A percentile compares a stretch with the other conserved stretches of the same genome.
Evolutionary conservation across 108 stramenopile species (phyloP).

Genomic region (Fragilaria crotonensis): DNA sequence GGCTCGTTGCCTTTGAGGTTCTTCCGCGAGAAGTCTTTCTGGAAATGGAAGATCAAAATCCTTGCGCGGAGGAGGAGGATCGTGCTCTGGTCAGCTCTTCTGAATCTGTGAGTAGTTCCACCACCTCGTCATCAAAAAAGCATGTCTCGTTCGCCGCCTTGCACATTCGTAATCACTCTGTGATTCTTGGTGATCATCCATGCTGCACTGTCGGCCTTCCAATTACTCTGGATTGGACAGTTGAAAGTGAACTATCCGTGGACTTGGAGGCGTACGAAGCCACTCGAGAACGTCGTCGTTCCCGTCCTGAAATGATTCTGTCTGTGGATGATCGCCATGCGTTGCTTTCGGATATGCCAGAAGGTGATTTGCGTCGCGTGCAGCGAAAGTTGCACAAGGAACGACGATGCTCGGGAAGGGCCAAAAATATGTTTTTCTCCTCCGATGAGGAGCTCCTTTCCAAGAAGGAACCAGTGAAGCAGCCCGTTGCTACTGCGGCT

Average conservation of each 20-base stretch:
- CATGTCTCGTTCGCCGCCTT: conserved; percentile 12
- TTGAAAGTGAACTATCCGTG: neutral
- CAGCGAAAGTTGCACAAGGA: neutral
- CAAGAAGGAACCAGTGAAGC: too few species aligned
- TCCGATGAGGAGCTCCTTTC: too few species aligned
- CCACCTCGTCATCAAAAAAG: neutral
- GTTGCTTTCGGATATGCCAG: neutral
- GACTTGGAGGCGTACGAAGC: conserved; percentile 13
- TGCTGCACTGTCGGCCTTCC: conserved; percentile 6
- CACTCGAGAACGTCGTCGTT: neutral
- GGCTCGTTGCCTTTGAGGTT: too few species aligned
- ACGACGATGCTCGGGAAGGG: neutral
- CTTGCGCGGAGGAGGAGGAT: neutral
- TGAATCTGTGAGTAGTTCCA: neutral
- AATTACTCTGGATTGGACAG: conserved; percentile 15
- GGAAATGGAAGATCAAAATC: too few species aligned
- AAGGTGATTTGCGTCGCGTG: neutral
- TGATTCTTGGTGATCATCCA: conserved; percentile 17
- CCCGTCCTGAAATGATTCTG: neutral
- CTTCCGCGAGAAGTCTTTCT: too few species aligned
- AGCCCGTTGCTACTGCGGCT: too few species aligned
- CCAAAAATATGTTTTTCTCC: neutral
- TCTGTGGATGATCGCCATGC: neutral
- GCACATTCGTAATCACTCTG: conserved; percentile 11
- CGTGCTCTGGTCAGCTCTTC: neutral